A percentile compares a stretch with the other conserved stretches of the same genome.
phyloP scores from a whole-genome alignment of 257 asterid genomes.

The Solanum sparsipilum region DNA sequence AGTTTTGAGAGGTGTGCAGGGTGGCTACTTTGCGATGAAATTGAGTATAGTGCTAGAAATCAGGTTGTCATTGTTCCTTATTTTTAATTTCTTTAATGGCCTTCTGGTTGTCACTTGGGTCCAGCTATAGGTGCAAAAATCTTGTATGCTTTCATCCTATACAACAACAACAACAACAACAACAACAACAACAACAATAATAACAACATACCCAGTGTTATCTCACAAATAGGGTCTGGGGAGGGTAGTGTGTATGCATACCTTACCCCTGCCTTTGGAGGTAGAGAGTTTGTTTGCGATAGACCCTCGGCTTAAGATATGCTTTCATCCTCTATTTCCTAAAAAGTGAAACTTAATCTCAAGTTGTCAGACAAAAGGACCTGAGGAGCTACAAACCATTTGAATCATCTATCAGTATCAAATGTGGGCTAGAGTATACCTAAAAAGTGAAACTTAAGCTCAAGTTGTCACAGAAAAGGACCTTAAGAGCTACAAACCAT shows the following conservation, averaged over 20 bases:
- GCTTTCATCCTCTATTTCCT: not conserved
- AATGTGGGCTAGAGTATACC: not conserved
- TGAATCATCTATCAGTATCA: not conserved
- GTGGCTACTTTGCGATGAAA: not conserved
- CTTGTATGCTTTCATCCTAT: not conserved
- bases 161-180: not conserved
- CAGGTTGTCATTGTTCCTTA: not conserved
- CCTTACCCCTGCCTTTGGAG: not conserved
- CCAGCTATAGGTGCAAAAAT: not conserved
- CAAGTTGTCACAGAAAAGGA: not conserved
- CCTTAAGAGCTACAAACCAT: not conserved
- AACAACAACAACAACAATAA: not conserved
- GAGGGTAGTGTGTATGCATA: not conserved
- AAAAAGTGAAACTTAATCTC: not conserved
- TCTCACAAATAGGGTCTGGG: not conserved
- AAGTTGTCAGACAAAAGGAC: not conserved
- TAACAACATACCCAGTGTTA: not conserved
- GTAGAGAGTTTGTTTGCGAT: not conserved
- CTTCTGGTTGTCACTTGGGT: not conserved
- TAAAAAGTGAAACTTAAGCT: not conserved
- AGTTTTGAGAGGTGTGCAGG: not conserved
- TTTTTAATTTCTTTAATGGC: not conserved
- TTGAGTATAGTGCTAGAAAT: not conserved
- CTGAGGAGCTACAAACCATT: not conserved
- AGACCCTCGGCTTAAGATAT: not conserved